Conservation (phyloP, 139 green algal species). For the Dunaliella sp. region DNA sequence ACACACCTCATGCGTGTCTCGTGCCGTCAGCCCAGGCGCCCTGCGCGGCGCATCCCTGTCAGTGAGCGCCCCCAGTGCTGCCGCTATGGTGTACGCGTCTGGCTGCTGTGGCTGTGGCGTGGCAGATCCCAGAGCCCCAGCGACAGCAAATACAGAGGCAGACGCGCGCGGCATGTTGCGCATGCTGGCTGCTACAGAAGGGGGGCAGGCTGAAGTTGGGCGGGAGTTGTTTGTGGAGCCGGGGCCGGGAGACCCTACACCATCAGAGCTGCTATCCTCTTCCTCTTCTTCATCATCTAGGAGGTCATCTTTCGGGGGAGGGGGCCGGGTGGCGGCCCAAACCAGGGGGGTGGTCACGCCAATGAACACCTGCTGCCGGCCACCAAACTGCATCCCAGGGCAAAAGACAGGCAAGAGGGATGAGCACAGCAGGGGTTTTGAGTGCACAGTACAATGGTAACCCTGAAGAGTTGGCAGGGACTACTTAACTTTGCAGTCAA, state of each 20-base stretch:
- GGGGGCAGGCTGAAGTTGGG: neutral
- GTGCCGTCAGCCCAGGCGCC: conserved; percentile 15
- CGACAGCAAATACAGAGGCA: no score
- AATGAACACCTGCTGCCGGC: conserved; percentile 41
- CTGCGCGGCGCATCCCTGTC: conserved; percentile 20
- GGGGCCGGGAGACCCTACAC: neutral
- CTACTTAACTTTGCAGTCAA: no score
- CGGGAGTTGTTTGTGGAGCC: neutral
- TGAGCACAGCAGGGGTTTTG: no score
- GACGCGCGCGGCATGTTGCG: no score
- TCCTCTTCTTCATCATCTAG: neutral
- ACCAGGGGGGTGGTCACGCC: conserved; percentile 51
- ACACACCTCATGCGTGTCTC: conserved; percentile 20
- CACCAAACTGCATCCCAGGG: conserved; percentile 43
- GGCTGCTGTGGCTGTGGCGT: neutral
- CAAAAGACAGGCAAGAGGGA: no score
- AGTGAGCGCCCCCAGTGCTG: conserved; percentile 8
- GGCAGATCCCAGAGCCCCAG: neutral
- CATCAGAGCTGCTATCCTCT: neutral
- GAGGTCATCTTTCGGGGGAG: neutral
- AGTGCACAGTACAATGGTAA: no score
- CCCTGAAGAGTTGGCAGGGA: no score
- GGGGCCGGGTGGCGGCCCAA: conserved; percentile 53
- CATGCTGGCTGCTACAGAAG: no score
- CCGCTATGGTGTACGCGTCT: conserved; percentile 4